phyloP scores from a whole-genome alignment of 768 basidiomycete species.

The Tylopilus sp. region DNA sequence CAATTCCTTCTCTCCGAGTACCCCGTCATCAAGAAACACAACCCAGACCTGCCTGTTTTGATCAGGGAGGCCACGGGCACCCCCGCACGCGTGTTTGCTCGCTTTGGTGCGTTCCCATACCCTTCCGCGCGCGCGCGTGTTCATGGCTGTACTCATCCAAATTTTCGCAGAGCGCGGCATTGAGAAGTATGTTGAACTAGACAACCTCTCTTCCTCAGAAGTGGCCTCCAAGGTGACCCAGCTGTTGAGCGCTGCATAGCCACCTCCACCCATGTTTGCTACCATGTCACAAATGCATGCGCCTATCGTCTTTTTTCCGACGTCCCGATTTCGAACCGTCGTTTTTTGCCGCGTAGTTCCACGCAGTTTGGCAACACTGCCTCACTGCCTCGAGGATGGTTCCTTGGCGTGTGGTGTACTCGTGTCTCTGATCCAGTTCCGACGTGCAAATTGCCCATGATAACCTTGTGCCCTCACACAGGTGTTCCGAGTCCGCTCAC shows the following conservation, averaged over 20 bases:
- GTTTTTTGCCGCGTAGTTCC: background rate
- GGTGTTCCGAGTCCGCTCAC: constrained; percentile 1
- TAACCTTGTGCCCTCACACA: constrained; percentile 3
- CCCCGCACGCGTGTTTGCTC: constrained; percentile 78
- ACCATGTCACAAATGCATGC: constrained; percentile 7
- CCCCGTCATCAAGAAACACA: constrained; percentile 72
- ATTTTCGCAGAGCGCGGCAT: constrained; percentile 62
- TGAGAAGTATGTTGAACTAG: constrained; percentile 78
- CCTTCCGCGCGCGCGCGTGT: constrained; percentile 7
- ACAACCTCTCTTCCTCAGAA: constrained; percentile 67
- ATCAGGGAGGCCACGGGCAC: constrained; percentile 79
- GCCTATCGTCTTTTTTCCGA: background rate
- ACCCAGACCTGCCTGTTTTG: constrained; percentile 81
- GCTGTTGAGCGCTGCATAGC: constrained; percentile 41
- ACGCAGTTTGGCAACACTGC: constrained; percentile 11
- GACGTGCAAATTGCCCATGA: constrained; percentile 1
- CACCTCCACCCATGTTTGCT: constrained; percentile 1
- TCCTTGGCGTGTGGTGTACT: constrained; percentile 13
- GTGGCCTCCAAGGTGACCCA: constrained; percentile 70
- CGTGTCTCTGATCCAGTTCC: constrained; percentile 15
- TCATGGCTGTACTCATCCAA: constrained; percentile 15
- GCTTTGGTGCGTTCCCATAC: constrained; percentile 63
- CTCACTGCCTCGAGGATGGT: constrained; percentile 21
- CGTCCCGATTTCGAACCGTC: background rate
- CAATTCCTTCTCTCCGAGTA: constrained; percentile 79